Conservation (phyloP, 257 asterid genomes). For the Lantana camara region DNA sequence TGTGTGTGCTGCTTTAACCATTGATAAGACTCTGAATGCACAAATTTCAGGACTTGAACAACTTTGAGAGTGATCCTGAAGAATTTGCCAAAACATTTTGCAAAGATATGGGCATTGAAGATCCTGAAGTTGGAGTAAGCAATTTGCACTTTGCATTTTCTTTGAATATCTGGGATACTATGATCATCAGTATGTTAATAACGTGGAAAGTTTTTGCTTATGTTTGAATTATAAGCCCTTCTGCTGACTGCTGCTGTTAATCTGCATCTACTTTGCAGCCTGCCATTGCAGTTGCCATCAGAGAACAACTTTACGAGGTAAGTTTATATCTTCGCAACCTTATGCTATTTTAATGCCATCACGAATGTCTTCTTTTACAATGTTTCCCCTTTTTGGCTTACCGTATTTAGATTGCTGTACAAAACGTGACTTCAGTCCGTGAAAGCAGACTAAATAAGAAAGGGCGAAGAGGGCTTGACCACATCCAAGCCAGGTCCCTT, state of each 20-base stretch:
- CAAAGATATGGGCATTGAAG: constrained; percentile 91
- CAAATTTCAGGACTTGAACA: constrained; percentile 86
- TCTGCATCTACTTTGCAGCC: constrained; percentile 62
- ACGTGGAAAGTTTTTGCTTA: constrained; percentile 20
- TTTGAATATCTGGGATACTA: not conserved
- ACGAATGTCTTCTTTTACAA: constrained; percentile 8
- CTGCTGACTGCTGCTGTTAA: constrained; percentile 16
- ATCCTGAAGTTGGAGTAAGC: constrained; percentile 98
- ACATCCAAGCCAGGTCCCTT: constrained; percentile 62
- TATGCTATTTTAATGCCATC: constrained; percentile 4
- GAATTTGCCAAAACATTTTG: constrained; percentile 92
- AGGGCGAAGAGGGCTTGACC: constrained; percentile 77
- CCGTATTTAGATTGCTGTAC: constrained; percentile 82
- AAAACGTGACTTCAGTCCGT: constrained; percentile 86
- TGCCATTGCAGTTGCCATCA: constrained; percentile 86
- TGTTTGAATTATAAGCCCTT: constrained; percentile 15
- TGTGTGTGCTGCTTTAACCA: constrained; percentile 13
- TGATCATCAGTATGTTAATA: constrained; percentile 11
- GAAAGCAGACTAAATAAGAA: constrained; percentile 88
- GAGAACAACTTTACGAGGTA: constrained; percentile 98
- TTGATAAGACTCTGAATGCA: constrained; percentile 5
- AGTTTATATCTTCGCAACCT: constrained; percentile 20
- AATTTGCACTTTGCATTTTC: constrained; percentile 10
- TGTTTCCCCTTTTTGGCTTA: constrained; percentile 25
- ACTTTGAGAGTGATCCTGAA: constrained; percentile 98